These are phyloP conservation scores for Leptosphaerulina australis DNA, from an alignment of 2,329 filamentous ascomycete species.

Conservation along the genomic window DNA sequence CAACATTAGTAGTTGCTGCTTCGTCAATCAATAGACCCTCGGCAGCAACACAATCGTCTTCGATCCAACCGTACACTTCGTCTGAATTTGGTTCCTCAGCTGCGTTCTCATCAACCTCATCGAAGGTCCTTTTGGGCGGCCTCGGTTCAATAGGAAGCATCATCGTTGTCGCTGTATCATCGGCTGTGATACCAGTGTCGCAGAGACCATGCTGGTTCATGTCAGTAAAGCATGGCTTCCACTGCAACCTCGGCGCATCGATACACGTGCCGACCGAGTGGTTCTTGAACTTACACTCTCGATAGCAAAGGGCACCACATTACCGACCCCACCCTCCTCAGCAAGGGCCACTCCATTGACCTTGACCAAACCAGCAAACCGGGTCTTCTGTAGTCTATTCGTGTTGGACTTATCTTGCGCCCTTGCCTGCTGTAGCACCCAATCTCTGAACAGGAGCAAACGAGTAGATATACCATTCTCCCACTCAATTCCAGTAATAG, in stretches of 20 bases:
- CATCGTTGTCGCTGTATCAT: conserved; percentile 38
- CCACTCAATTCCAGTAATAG: conserved; percentile 78
- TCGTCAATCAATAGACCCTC: conserved; percentile 49
- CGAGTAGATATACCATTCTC: conserved; percentile 76
- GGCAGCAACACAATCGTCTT: conserved; percentile 61
- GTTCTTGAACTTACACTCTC: conserved; percentile 52
- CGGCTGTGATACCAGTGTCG: conserved; percentile 38
- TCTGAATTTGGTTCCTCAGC: conserved; percentile 66
- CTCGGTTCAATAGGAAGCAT: conserved; percentile 36
- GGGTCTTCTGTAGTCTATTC: conserved; percentile 41
- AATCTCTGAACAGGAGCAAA: conserved; percentile 80
- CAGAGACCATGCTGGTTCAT: conserved; percentile 39
- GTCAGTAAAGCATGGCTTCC: conserved; percentile 23
- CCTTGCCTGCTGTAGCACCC: conserved; percentile 43
- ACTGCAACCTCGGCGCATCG: background rate
- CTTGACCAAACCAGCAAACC: conserved; percentile 55
- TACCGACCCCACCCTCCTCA: conserved; percentile 52
- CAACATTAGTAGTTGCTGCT: conserved; percentile 20
- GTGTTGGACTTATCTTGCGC: conserved; percentile 31
- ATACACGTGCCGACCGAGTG: conserved; percentile 7
- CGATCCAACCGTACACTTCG: conserved; percentile 75
- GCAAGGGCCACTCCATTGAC: conserved; percentile 49
- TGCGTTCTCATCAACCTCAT: conserved; percentile 64
- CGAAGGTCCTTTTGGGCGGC: conserved; percentile 63
- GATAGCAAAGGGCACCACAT: conserved; percentile 58